phyloP scores from a whole-genome alignment of 1,284 basidiomycete species.

The Malassezia obtusa region DNA sequence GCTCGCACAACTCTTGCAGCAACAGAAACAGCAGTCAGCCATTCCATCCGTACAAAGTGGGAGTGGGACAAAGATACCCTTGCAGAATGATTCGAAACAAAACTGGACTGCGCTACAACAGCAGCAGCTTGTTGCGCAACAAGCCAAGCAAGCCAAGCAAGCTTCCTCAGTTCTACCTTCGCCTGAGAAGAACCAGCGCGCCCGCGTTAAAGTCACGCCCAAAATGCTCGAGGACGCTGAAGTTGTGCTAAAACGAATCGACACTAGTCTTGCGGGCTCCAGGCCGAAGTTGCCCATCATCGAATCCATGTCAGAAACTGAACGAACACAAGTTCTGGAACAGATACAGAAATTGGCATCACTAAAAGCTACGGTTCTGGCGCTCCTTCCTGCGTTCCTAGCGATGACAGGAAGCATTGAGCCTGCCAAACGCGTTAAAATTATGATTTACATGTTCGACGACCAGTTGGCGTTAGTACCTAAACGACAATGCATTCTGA shows the following conservation, averaged over 20 bases:
- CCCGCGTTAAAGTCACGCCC: conserved; percentile 17
- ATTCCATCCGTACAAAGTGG: no score
- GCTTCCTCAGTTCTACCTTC: not conserved
- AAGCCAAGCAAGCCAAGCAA: not conserved
- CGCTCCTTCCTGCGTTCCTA: conserved; percentile 40
- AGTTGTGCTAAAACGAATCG: conserved; percentile 10
- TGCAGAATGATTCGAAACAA: conserved; percentile 7
- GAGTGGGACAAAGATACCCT: no score
- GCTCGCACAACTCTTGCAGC: conserved; percentile 25
- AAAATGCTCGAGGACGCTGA: conserved; percentile 37
- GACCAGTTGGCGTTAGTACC: conserved; percentile 38
- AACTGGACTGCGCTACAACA: conserved; percentile 1
- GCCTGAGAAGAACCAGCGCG: not conserved
- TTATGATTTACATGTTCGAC: conserved; percentile 45
- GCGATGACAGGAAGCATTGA: conserved; percentile 42
- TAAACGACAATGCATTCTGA: conserved; percentile 35
- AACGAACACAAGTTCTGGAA: conserved; percentile 31
- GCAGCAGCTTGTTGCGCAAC: not conserved
- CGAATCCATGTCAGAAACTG: conserved; percentile 32
- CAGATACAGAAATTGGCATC: conserved; percentile 35
- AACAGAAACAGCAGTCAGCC: not conserved
- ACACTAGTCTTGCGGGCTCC: not conserved
- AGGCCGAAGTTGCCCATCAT: conserved; percentile 33
- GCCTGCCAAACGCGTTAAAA: conserved; percentile 41
- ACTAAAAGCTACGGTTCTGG: conserved; percentile 35